phyloP scores from a whole-genome alignment of 768 basidiomycete species.

The Leccinum ochraceum region DNA sequence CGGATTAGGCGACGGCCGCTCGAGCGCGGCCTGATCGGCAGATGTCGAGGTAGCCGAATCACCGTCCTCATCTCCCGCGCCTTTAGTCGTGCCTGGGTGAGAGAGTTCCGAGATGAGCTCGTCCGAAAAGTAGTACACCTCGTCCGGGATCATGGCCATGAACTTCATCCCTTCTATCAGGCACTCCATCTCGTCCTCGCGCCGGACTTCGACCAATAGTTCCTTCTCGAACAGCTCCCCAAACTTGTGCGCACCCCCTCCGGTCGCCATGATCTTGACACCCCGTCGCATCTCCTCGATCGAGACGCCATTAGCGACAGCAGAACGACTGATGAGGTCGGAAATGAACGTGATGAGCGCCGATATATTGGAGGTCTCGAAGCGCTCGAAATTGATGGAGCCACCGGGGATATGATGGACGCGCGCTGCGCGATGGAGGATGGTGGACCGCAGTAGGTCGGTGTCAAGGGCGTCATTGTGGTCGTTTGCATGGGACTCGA shows the following conservation, averaged over 20 bases:
- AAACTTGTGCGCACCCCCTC: slow-evolving; percentile 95
- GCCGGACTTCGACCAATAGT: slow-evolving; percentile 79
- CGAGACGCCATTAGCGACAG: slow-evolving; percentile 80
- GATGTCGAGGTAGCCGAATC: slow-evolving; percentile 12
- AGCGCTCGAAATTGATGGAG: slow-evolving; percentile 95
- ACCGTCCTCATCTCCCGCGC: slow-evolving; percentile 2
- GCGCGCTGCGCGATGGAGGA: slow-evolving; percentile 62
- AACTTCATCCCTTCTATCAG: slow-evolving; percentile 96
- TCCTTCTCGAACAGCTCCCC: slow-evolving; percentile 76
- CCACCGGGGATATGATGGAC: slow-evolving; percentile 87
- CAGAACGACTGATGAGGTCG: slow-evolving; percentile 82
- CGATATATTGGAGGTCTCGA: slow-evolving; percentile 88
- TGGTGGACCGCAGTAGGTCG: slow-evolving; percentile 57
- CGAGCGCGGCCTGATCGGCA: slow-evolving; percentile 41
- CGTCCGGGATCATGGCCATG: slow-evolving; percentile 92
- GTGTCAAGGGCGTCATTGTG: slow-evolving; percentile 35
- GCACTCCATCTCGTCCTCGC: slow-evolving; percentile 99
- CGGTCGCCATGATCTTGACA: slow-evolving; percentile 97
- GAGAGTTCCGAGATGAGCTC: slow-evolving; percentile 80
- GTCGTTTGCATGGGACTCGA: slow-evolving; percentile 49
- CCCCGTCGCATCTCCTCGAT: slow-evolving; percentile 88
- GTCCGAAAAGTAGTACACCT: slow-evolving; percentile 98
- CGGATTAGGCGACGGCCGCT: slow-evolving; percentile 88
- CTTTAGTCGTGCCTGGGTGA: slow-evolving; percentile 32
- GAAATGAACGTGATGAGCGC: slow-evolving; percentile 86